A percentile compares a stretch with the other conserved stretches of the same genome.
Conservation (phyloP, 495 filamentous ascomycete genomes). For the Lepraria neglecta region DNA sequence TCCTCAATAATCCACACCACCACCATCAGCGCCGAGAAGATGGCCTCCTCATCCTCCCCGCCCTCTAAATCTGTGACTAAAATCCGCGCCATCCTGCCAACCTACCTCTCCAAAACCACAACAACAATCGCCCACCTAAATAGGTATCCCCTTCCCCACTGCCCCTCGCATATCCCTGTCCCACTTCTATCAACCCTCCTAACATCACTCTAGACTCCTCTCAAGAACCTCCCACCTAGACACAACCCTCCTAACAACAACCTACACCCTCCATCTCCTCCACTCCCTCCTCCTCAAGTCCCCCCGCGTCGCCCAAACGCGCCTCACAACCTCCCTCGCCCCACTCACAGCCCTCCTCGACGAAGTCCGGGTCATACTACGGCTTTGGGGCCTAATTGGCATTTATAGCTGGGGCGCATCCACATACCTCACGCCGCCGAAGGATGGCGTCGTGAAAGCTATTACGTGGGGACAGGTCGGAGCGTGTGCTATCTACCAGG, state of each 20-base stretch:
- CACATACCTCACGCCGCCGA: conserved; percentile 46
- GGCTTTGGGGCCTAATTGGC: conserved; percentile 71
- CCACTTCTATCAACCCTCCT: too few relatives aligned
- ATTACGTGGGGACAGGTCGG: conserved; percentile 64
- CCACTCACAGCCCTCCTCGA: conserved; percentile 48
- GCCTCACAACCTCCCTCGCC: conserved; percentile 24
- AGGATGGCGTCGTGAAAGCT: conserved; percentile 39
- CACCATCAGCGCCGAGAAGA: too few relatives aligned
- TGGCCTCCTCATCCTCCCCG: not conserved
- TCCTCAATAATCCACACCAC: too few relatives aligned
- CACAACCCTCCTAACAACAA: conserved; percentile 53
- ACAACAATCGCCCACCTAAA: conserved; percentile 5
- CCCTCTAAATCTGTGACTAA: not conserved
- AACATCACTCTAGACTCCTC: conserved; percentile 38
- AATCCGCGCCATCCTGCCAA: not conserved
- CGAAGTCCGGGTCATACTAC: conserved; percentile 64
- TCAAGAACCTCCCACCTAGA: conserved; percentile 56
- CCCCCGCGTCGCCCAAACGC: conserved; percentile 35
- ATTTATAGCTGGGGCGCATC: conserved; percentile 68
- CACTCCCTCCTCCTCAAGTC: conserved; percentile 25
- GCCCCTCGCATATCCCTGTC: not conserved
- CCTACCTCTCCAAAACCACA: not conserved
- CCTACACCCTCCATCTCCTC: conserved; percentile 56
- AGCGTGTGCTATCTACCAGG: conserved; percentile 62
- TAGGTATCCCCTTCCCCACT: not conserved